Evolutionary conservation across 495 filamentous ascomycete genomes (phyloP), one percentile per base, ranked within the genome.

Genomic region (Talaromyces borbonicus): DNA sequence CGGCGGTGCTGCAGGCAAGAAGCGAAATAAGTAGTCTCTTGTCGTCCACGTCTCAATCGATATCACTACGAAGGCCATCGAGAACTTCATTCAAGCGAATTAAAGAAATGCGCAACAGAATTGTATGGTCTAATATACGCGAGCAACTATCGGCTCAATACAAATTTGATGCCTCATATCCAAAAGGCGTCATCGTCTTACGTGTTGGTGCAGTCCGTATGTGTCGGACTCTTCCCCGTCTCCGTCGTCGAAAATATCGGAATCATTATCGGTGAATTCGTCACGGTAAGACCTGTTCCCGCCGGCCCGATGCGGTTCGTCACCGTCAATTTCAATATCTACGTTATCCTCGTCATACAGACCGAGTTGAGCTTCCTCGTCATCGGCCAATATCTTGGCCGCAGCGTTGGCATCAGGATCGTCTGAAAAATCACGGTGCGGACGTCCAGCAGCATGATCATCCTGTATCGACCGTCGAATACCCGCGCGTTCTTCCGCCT

Each of bases 401-500:
- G 70, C 71, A 4, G 55, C 49, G 33, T 72, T 67, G 26, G 57
- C 63, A 42, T 64, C 61, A 2, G 62, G 59, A 30, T 74, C 70
- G 20, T 74, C 69, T 16, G 71, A 65, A 43, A 73, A 75, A 18
- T 53, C 56, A 46, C 52, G 54, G 43, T 67, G 67, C 22, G 58
- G 62, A 46, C 60, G 60, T 16, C 54, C 32, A 23, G 61, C 56
- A 38, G 64, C 62, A 55, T 71, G 66, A 32, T 67, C 66, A 12
- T 53, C 56, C 29, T 68, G 49, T 22, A 67, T 51, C 7, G 68
- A 68, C 12, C 55, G 55, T 52, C 65, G 69, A 29, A 65, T 66
- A 51, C 57, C 72, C n/a, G 55, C 67, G 9, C 75, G 76, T 58
- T 90, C 90, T 53, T 87, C 83, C n/a, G 72, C 74, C 53, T 95